phyloP scores from a whole-genome alignment of 164 flowering plant genomes.

The Buxus sempervirens region DNA sequence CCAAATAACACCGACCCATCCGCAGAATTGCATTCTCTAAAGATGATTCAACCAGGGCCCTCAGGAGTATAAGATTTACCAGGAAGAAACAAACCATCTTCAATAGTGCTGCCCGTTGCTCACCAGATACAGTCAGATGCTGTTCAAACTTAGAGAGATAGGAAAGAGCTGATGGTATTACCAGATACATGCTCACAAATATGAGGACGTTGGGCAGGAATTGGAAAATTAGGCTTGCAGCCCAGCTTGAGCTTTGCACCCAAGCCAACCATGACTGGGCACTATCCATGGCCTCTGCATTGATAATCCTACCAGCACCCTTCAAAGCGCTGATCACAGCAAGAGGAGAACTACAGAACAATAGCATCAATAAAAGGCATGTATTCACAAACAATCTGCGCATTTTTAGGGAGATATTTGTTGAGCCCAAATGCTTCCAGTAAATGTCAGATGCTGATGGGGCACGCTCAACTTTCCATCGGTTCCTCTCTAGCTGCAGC shows the following conservation, averaged over 20 bases:
- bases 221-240: constrained; percentile 74
- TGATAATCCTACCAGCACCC: constrained; percentile 86
- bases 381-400: constrained; percentile 88
- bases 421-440: constrained; percentile 91
- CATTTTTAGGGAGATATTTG: constrained; percentile 62
- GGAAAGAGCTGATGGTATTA: constrained; percentile 87
- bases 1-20: constrained; percentile 97
- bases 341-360: constrained; percentile 97
- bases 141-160: constrained; percentile 87
- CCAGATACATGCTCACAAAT: constrained; percentile 93
- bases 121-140: constrained; percentile 91
- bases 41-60: constrained; percentile 92
- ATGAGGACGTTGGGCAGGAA: constrained; percentile 93
- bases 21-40: constrained; percentile 65
- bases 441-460: constrained; percentile 90
- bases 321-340: constrained; percentile 76
- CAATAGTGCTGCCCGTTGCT: constrained; percentile 91
- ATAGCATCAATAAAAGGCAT: constrained; percentile 68
- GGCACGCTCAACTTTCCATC: constrained; percentile 95
- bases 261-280: constrained; percentile 87
- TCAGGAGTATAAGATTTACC: constrained; percentile 84
- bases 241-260: constrained; percentile 93
- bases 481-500: constrained; percentile 76
- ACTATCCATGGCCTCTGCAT: constrained; percentile 92
- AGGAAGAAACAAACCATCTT: constrained; percentile 98